A percentile compares a stretch with the other conserved stretches of the same genome.
These are phyloP conservation scores for Cyclotella cryptica DNA, from an alignment of 108 stramenopile genomes.

Conservation along the genomic window DNA sequence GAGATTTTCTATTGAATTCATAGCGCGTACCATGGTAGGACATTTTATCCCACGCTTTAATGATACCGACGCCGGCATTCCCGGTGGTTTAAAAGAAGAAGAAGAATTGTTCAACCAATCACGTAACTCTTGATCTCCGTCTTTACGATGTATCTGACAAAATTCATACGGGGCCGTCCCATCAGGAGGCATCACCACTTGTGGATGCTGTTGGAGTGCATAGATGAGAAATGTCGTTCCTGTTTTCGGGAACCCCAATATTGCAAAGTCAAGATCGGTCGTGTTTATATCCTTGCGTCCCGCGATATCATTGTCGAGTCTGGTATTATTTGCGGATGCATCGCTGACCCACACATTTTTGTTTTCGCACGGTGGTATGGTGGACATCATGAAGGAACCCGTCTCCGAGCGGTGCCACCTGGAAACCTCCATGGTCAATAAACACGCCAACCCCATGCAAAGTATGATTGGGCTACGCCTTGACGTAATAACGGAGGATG, in stretches of 20 bases:
- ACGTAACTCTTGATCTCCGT: conserved; percentile 8
- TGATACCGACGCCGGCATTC: background rate
- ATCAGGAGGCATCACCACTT: conserved; percentile 27
- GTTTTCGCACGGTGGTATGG: too few relatives aligned
- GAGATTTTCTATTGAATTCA: conserved; percentile 38
- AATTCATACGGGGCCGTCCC: conserved; percentile 16
- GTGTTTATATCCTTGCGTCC: background rate
- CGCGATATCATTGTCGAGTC: background rate
- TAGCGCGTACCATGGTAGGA: conserved; percentile 29
- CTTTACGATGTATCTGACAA: conserved; percentile 11
- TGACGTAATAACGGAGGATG: background rate
- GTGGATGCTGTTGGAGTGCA: conserved; percentile 19
- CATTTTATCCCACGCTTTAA: conserved; percentile 38
- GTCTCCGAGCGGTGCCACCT: too few relatives aligned
- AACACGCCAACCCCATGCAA: background rate
- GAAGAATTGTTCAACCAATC: conserved; percentile 9
- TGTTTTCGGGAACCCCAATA: conserved; percentile 21
- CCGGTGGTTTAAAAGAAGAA: background rate
- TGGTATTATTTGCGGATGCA: background rate
- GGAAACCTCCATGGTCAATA: background rate
- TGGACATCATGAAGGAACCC: too few relatives aligned
- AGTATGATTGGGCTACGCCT: background rate
- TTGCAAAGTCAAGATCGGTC: conserved; percentile 4
- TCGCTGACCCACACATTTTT: too few relatives aligned
- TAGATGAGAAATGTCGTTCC: conserved; percentile 30